A percentile compares a stretch with the other conserved stretches of the same genome.
phyloP scores from a whole-genome alignment of 2,329 filamentous ascomycete genomes.

The Thielaviopsis punctulata region DNA sequence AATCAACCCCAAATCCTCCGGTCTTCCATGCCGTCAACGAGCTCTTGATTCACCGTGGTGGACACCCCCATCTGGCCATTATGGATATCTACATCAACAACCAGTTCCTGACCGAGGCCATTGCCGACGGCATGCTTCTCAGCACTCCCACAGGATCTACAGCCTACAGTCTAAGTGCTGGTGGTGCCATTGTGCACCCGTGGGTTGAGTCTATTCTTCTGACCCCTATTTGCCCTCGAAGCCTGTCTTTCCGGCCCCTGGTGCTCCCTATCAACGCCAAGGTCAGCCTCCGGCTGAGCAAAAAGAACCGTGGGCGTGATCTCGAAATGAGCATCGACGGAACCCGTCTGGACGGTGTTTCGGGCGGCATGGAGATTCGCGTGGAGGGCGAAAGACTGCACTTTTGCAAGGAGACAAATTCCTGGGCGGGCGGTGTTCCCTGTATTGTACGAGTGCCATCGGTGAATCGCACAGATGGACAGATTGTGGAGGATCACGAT shows the following conservation, averaged over 20 bases:
- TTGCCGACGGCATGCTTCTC: constrained; percentile 87
- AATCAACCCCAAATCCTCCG: constrained; percentile 12
- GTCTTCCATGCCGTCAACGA: constrained; percentile 71
- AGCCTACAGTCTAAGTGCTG: constrained; percentile 84
- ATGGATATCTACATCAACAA: constrained; percentile 84
- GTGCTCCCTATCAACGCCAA: constrained; percentile 76
- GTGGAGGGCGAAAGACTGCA: constrained; percentile 71
- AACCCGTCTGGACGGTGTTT: constrained; percentile 47
- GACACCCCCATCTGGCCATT: constrained; percentile 75
- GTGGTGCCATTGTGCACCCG: constrained; percentile 86
- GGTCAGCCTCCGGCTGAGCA: constrained; percentile 64
- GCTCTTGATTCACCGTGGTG: constrained; percentile 79
- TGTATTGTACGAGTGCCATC: constrained; percentile 58
- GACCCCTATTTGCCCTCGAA: constrained; percentile 86
- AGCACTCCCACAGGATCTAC: constrained; percentile 90
- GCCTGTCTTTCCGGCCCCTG: constrained; percentile 77
- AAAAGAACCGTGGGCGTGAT: constrained; percentile 60
- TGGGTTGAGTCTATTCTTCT: constrained; percentile 75
- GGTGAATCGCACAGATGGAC: constrained; percentile 20
- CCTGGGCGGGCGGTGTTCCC: constrained; percentile 69
- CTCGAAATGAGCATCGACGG: constrained; percentile 69
- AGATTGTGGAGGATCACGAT: constrained; percentile 49
- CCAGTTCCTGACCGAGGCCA: constrained; percentile 79
- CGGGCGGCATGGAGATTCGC: constrained; percentile 65
- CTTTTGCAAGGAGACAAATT: constrained; percentile 71